Evolutionary conservation across 305 asterid species (phyloP).

Genomic region (Fraxinus nigra): DNA sequence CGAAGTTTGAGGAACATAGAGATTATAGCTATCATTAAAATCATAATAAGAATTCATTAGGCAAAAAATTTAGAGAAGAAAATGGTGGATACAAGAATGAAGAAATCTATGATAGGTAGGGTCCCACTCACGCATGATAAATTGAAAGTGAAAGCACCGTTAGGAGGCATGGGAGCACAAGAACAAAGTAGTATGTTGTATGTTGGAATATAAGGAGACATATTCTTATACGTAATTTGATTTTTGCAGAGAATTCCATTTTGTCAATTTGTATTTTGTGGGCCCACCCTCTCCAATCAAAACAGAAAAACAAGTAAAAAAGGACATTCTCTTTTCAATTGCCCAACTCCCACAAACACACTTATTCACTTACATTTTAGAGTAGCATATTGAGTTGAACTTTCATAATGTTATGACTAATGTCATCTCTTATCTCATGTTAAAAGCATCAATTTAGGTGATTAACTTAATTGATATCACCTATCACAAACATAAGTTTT

Average conservation of each 20-base stretch:
- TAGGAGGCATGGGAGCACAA: conserved; percentile 44
- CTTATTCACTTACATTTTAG: neutral
- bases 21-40: conserved; percentile 37
- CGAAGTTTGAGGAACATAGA: conserved; percentile 39
- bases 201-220: conserved; percentile 59
- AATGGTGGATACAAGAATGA: neutral
- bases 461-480: neutral
- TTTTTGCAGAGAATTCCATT: conserved; percentile 20
- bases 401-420: no score
- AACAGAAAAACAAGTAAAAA: neutral
- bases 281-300: conserved; percentile 16
- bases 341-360: neutral
- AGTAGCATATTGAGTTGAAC: neutral
- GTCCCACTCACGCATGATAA: conserved; percentile 28
- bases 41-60: conserved; percentile 31
- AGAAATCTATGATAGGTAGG: conserved; percentile 13
- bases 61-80: neutral
- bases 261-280: conserved; percentile 36
- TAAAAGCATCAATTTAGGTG: neutral
- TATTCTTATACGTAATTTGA: conserved; percentile 1
- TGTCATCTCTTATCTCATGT: no score
- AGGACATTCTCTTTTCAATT: conserved; percentile 6
- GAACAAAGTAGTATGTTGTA: conserved; percentile 45
- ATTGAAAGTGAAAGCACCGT: conserved; percentile 46
- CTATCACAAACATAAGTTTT: neutral